phyloP scores from a whole-genome alignment of 176 grass and related monocot genomes.

The Saccharum officinarum region DNA sequence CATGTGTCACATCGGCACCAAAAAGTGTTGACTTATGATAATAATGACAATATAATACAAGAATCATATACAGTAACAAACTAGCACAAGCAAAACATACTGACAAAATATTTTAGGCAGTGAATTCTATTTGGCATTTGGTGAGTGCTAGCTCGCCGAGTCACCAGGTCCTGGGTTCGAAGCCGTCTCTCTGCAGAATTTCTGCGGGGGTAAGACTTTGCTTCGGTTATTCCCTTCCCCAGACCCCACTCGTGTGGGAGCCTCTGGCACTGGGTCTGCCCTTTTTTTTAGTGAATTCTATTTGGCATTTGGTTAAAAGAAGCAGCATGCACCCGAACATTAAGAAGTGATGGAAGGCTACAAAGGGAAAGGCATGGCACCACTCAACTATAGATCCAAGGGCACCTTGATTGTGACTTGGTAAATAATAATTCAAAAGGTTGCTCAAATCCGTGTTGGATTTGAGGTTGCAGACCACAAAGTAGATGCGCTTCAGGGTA shows the following conservation, averaged over 20 bases:
- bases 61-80: not conserved
- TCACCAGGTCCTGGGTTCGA: too few species aligned
- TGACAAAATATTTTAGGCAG: not conserved
- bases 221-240: too few species aligned
- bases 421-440: not conserved
- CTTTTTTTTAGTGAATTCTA: not conserved
- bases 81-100: not conserved
- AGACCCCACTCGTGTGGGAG: too few species aligned
- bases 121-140: too few species aligned
- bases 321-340: not conserved
- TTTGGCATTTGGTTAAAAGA: not conserved
- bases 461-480: not conserved
- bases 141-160: too few species aligned
- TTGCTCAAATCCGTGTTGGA: not conserved
- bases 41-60: not conserved
- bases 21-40: not conserved
- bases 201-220: too few species aligned
- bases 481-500: not conserved
- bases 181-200: too few species aligned
- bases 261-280: too few species aligned
- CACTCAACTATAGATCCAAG: not conserved
- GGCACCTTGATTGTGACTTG: not conserved
- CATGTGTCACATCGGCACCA: not conserved
- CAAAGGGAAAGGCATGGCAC: not conserved
- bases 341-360: not conserved